Base-by-base conservation (phyloP, 139 green algal genomes). In the Yamagishiella unicocca region DNA sequence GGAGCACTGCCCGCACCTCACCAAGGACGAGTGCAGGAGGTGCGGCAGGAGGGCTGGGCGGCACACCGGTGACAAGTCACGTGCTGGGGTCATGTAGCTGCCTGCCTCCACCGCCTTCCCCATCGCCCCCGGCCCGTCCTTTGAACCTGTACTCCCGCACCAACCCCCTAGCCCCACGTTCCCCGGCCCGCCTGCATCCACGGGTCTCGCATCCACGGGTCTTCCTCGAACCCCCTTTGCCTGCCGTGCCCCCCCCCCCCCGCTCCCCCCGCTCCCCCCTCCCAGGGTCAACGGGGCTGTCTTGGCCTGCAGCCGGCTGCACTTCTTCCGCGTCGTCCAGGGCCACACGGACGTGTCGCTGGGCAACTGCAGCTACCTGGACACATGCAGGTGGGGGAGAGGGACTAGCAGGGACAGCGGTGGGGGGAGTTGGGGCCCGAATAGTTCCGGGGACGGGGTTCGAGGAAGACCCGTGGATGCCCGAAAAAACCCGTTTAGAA, bases 361-460 rank as follows among this genome's bases (percentile, higher is more conserved):
- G 74, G 96, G 96, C 72, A 97, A 97, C 91, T 98, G 96, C 92
- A 95, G 92, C 66, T 98, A 96, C 92, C 92, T 98, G 43, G 93
- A 97, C 93, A 97, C 95, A 8, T 98, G 96, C 88, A 93, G 94
- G 58, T 87, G 66, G 0, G 81, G 10, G 31, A 31, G 10, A n/a
- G n/a, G n/a, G n/a, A n/a, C n/a, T n/a, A n/a, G n/a, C n/a, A n/a
- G n/a, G n/a, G n/a, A n/a, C n/a, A n/a, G n/a, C n/a, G n/a, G 35
- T 9, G 67, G 37, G 58, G 58, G 58, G 19, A 7, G 61, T 31
- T 22, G 10, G 61, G 25, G 25, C n/a, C n/a, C n/a, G n/a, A n/a
- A n/a, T n/a, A n/a, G 22, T 68, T n/a, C n/a, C n/a, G n/a, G n/a
- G n/a, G n/a, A n/a, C n/a, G n/a, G n/a, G n/a, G n/a, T n/a, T n/a